These are phyloP conservation scores for Pseudevernia furfuracea DNA, from an alignment of 495 filamentous ascomycete species.

Conservation along the genomic window DNA sequence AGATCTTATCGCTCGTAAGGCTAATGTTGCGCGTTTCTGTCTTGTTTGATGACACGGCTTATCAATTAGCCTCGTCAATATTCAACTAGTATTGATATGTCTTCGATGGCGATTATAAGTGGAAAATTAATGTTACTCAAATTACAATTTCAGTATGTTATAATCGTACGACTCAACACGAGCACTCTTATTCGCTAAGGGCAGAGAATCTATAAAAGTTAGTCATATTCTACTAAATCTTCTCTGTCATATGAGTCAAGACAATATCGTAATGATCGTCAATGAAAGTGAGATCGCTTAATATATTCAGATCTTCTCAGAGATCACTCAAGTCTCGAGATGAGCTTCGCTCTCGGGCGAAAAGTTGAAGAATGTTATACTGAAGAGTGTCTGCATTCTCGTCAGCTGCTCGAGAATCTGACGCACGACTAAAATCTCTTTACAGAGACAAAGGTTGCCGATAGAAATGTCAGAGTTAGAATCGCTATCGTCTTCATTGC, in stretches of 20 bases:
- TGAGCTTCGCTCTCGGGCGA: conserved; percentile 14
- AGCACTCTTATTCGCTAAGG: conserved; percentile 1
- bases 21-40: background rate
- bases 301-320: conserved; percentile 35
- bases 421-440: background rate
- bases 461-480: conserved; percentile 33
- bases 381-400: conserved; percentile 29
- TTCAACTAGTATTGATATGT: background rate
- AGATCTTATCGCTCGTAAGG: background rate
- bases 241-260: conserved; percentile 29
- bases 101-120: background rate
- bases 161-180: conserved; percentile 4
- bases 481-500: conserved; percentile 35
- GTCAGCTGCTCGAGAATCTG: conserved; percentile 12
- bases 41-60: background rate
- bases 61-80: no score
- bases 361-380: conserved; percentile 35
- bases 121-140: background rate
- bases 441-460: conserved; percentile 36
- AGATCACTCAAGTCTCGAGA: conserved; percentile 25
- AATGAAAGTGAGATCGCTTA: conserved; percentile 32
- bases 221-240: background rate
- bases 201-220: background rate
- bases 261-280: conserved; percentile 25
- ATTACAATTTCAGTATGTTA: conserved; percentile 4